Percentiles rank a stretch among this genome's conserved stretches.
Evolutionary conservation across 129 eudicot genomes (phyloP).

Genomic region (Escallonia herrerae): DNA sequence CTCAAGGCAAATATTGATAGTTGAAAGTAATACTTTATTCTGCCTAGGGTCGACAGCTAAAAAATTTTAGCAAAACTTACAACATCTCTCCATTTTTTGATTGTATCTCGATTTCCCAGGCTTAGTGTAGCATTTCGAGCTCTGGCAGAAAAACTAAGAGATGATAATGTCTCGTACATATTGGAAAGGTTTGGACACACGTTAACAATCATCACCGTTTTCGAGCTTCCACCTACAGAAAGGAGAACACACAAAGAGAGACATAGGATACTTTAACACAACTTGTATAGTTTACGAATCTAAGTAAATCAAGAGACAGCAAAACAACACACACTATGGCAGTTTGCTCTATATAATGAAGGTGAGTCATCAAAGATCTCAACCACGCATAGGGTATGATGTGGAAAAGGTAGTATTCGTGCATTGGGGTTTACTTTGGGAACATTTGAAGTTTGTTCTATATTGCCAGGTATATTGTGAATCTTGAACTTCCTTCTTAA

Average conservation of each 20-base stretch:
- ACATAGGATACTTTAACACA: slow-evolving; percentile 1
- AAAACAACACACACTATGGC: neutral
- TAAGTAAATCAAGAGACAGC: neutral
- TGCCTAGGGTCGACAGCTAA: neutral
- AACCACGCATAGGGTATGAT: too few relatives aligned
- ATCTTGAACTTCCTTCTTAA: too few relatives aligned
- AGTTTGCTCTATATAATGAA: too few relatives aligned
- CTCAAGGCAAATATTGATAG: too few relatives aligned
- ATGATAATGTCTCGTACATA: slow-evolving; percentile 76
- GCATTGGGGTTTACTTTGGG: too few relatives aligned
- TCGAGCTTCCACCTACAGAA: slow-evolving; percentile 81
- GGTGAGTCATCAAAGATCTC: too few relatives aligned
- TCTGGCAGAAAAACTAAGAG: slow-evolving; percentile 87
- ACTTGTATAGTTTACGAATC: neutral
- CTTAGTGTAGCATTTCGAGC: slow-evolving; percentile 76
- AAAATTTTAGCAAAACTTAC: slow-evolving; percentile 47
- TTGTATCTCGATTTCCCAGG: slow-evolving; percentile 94
- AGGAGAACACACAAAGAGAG: slow-evolving; percentile 5
- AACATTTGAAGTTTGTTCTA: too few relatives aligned
- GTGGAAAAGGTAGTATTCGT: too few relatives aligned
- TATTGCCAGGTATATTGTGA: too few relatives aligned
- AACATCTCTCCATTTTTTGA: slow-evolving; percentile 90
- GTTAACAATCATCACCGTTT: slow-evolving; percentile 77
- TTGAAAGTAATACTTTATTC: too few relatives aligned
- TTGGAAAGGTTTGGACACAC: slow-evolving; percentile 63